Conservation (phyloP, 352 stramenopile genomes). For the Phytophthora multivora region DNA sequence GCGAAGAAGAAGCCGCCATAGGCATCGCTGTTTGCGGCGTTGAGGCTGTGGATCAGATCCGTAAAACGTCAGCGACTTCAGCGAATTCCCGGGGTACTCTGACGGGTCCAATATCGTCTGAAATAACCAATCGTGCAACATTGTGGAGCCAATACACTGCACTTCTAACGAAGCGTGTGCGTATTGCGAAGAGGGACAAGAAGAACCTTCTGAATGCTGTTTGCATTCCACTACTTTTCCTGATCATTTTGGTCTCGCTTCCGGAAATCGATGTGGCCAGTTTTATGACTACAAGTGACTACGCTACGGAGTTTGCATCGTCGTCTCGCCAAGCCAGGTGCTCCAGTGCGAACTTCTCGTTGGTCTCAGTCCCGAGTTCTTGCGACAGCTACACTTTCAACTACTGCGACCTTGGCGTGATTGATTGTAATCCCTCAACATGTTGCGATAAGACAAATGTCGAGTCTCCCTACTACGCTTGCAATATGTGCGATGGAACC, state of each 20-base stretch:
- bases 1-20: conserved; percentile 37
- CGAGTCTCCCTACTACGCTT: conserved; percentile 52
- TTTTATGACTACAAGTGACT: conserved; percentile 44
- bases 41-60: conserved; percentile 35
- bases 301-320: conserved; percentile 31
- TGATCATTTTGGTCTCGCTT: conserved; percentile 53
- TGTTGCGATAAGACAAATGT: conserved; percentile 48
- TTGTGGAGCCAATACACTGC: conserved; percentile 53
- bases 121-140: conserved; percentile 27
- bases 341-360: conserved; percentile 26
- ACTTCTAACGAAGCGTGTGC: conserved; percentile 61
- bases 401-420: conserved; percentile 52
- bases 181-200: conserved; percentile 65
- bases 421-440: conserved; percentile 45
- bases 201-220: conserved; percentile 67
- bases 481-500: conserved; percentile 37
- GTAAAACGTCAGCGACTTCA: conserved; percentile 46
- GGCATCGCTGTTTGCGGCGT: conserved; percentile 15
- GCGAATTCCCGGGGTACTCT: conserved; percentile 35
- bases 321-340: conserved; percentile 32
- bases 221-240: conserved; percentile 63
- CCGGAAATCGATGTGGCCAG: conserved; percentile 63
- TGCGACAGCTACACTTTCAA: conserved; percentile 39
- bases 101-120: conserved; percentile 20
- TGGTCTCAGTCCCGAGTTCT: conserved; percentile 21